These are phyloP conservation scores for Vitis hybrid DNA, from an alignment of 177 flowering plant species.

Conservation along the genomic window DNA sequence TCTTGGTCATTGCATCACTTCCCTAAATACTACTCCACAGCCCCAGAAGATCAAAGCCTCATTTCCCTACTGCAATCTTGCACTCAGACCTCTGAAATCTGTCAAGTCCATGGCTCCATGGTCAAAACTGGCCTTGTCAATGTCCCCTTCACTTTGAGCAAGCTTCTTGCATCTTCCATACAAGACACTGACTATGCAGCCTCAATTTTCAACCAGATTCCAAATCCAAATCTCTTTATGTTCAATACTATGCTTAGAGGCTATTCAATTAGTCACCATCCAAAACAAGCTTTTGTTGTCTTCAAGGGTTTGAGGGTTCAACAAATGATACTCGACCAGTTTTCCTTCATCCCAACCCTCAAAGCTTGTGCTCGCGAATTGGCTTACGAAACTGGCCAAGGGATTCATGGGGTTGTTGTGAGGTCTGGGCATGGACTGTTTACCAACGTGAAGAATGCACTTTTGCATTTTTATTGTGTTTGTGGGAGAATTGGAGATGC, in stretches of 20 bases:
- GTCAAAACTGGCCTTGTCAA: slow-evolving; percentile 41
- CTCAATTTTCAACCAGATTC: slow-evolving; percentile 31
- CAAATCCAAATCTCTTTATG: slow-evolving; percentile 47
- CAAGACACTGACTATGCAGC: slow-evolving; percentile 37
- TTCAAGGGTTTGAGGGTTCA: slow-evolving; percentile 35
- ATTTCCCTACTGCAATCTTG: slow-evolving; percentile 32
- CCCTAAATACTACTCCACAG: neutral
- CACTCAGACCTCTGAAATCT: slow-evolving; percentile 22
- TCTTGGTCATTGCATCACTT: neutral
- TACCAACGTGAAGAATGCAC: slow-evolving; percentile 38
- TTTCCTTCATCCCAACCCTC: slow-evolving; percentile 43
- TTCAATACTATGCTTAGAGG: slow-evolving; percentile 54
- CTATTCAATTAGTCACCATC: slow-evolving; percentile 33
- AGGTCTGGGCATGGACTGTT: slow-evolving; percentile 37
- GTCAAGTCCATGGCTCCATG: slow-evolving; percentile 49
- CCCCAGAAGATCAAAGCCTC: slow-evolving; percentile 12
- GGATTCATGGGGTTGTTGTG: slow-evolving; percentile 39
- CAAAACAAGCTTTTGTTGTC: slow-evolving; percentile 33
- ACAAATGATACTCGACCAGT: slow-evolving; percentile 37
- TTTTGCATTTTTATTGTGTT: slow-evolving; percentile 38
- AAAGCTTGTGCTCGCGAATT: slow-evolving; percentile 44
- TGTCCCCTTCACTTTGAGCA: slow-evolving; percentile 35
- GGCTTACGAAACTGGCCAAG: slow-evolving; percentile 26
- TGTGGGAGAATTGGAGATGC: slow-evolving; percentile 35
- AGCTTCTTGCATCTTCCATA: slow-evolving; percentile 41